A percentile compares a stretch with the other conserved stretches of the same genome.
These are phyloP conservation scores for Cyclospora cayetanensis DNA, from an alignment of 169 alveolate genomes.

Conservation along the genomic window DNA sequence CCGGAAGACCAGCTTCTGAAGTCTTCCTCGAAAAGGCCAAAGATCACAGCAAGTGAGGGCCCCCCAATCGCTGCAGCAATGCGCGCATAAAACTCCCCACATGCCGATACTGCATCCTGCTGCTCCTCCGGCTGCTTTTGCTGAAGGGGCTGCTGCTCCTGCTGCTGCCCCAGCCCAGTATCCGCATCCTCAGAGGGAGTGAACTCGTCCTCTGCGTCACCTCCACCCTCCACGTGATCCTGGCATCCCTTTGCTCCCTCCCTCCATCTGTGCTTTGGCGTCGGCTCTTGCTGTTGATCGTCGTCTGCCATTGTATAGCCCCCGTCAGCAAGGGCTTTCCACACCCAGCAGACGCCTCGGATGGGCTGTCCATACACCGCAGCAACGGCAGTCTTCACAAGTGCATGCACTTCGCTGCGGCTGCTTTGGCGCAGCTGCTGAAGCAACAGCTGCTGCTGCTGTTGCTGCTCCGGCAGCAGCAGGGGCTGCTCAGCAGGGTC, in stretches of 20 bases:
- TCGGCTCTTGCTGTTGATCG: neutral
- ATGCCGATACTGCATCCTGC: neutral
- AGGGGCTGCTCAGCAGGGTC: neutral
- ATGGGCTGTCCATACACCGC: constrained; percentile 9
- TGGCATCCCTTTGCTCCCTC: neutral
- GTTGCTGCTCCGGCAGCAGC: constrained; percentile 14
- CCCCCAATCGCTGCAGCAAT: constrained; percentile 56
- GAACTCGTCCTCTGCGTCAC: neutral
- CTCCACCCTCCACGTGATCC: neutral
- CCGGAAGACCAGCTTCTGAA: constrained; percentile 34
- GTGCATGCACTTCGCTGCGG: neutral
- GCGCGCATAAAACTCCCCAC: neutral
- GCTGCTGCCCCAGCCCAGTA: neutral
- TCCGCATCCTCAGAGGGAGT: neutral
- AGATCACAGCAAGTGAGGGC: neutral
- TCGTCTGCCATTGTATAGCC: neutral
- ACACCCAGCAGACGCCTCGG: constrained; percentile 21
- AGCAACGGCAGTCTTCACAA: neutral
- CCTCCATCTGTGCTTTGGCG: neutral
- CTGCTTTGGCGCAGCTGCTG: neutral
- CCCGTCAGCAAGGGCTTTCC: neutral
- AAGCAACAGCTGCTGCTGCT: neutral
- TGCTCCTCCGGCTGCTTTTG: neutral
- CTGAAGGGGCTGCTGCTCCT: neutral
- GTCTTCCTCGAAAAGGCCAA: constrained; percentile 34